phyloP scores from a whole-genome alignment of 371 early-diverging fungal species.

The Nosema muscidifuracis region DNA sequence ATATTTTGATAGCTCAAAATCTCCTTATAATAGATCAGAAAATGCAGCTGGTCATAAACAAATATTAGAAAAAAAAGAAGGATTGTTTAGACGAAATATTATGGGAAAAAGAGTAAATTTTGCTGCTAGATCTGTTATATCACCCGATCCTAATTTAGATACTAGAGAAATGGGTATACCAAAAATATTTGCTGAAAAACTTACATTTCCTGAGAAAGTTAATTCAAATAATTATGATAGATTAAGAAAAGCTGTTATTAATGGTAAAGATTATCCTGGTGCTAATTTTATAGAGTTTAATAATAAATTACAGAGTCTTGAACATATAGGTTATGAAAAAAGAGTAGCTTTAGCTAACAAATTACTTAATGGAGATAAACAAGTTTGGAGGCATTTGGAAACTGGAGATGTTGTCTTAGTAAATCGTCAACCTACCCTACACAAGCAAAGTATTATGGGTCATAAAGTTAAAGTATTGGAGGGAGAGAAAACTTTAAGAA shows the following conservation, averaged over 20 bases:
- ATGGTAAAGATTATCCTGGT: constrained; percentile 97
- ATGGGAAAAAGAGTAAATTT: constrained; percentile 99
- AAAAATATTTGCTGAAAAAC: constrained; percentile 83
- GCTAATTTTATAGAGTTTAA: constrained; percentile 65
- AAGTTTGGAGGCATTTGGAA: constrained; percentile 85
- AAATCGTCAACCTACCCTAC: constrained; percentile 98
- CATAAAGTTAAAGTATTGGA: constrained; percentile 89
- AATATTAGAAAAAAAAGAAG: constrained; percentile 97
- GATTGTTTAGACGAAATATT: constrained; percentile 96
- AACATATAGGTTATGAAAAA: constrained; percentile 71
- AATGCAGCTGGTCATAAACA: constrained; percentile 69
- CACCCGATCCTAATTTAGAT: constrained; percentile 94
- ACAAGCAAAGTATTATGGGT: constrained; percentile 98
- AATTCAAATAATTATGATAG: constrained; percentile 83
- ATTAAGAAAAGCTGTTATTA: constrained; percentile 83
- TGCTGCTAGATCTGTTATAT: constrained; percentile 96
- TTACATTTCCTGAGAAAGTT: constrained; percentile 96
- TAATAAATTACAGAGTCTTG: constrained; percentile 68
- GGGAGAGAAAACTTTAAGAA: constrained; percentile 92
- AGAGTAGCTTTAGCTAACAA: constrained; percentile 88
- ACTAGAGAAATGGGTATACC: constrained; percentile 96
- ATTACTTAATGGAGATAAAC: constrained; percentile 74
- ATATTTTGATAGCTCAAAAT: constrained; percentile 73
- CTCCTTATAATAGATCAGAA: not conserved
- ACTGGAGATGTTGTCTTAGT: constrained; percentile 92